Evolutionary conservation across 306 rosid genomes (phyloP), one percentile per base, ranked within the genome.

Genomic region (Ziziphus jujuba): DNA sequence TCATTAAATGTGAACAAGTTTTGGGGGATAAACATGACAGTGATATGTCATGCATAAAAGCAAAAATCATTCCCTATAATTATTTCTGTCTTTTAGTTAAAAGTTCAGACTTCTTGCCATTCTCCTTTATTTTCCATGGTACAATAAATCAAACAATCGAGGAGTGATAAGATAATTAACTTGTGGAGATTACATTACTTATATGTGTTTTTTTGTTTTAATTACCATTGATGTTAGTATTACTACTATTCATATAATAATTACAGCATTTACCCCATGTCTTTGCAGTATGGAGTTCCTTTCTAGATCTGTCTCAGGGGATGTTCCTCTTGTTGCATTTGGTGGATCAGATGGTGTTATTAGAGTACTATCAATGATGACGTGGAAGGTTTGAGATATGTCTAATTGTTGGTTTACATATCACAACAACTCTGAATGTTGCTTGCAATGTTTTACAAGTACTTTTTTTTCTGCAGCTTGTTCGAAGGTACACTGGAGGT

Each of bases 261-360:
- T 35, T 67, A 22, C 38, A 19, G 5, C 8, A 7, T 70, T 14
- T 47, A 44, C 56, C 69, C 61, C 36, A 36, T 64, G 77, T 54
- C 78, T 79, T 84, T 87, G 82, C 78, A 93, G 99, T 78, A 88
- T 93, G 99, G 97, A 93, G 87, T 93, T 93, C 80, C 97, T 93
- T 75, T 87, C 90, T 72, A 88, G 90, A 88, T 72, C 92, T 33
- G 79, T 88, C 10, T 84, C 82, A 70, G 90, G 84, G 65, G 99
- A 93, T 66, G 96, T 84, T 67, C 97, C 99, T 69, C 97, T 93
- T 70, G 99, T 93, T 65, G 99, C 97, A 76, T 93, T 93, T 83
- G 99, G 99, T 69, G 96, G 95, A 77, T 85, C 96, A 47, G 99
- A 93, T 79, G 99, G 99, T 66, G 90, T 90, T 79, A 90, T 93